Evolutionary conservation across 2,329 filamentous ascomycete species (phyloP), one percentile per base, ranked within the genome.

Genomic region (Ramularia endophylla): DNA sequence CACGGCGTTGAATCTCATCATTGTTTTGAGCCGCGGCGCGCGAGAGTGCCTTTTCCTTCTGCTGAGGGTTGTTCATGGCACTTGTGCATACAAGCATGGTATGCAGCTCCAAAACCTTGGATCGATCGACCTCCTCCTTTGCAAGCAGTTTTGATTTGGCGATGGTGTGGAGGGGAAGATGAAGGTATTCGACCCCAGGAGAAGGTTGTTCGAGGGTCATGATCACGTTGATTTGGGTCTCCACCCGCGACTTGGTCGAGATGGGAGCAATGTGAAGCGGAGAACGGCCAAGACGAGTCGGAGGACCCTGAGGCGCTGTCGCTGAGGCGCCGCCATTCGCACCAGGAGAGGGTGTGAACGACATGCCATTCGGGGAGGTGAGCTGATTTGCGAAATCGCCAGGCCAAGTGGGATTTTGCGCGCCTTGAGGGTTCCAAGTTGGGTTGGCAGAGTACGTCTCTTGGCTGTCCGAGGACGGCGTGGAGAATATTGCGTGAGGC

Each of bases 141-240:
- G 85, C 80, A 32, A 94, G 74, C 17, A 95, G 75, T 65, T 97
- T 97, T 5, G 89, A 86, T 62, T 97, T 97, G 15, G 89, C 92
- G 40, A 98, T 92, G 1, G 87, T 94, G 60, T 95, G 83, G 3
- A 83, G 80, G 4, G 90, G 92, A 12, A 98, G 75, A 57, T 94
- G 88, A 37, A 97, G 69, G 60, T 83, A 87, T 50, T 83, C 85
- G 43, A 89, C 78, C 8, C 84, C 83, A 1, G 74, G 68, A 1
- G 89, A 88, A 34, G 94, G 70, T 15, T 85, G 80, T 43, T 80
- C 82, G 28, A 97, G 66, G 0, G 81, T 84, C 64, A 97, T 74
- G 56, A 83, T 83, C 53, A 95, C 87, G 7, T 85, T 86, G 53
- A 97, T 95, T 61, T 97, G 92, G 0, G 92, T 97, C 68, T 98